Conservation (phyloP, 2,329 filamentous ascomycete genomes). For the Calonectria henricotiae region DNA sequence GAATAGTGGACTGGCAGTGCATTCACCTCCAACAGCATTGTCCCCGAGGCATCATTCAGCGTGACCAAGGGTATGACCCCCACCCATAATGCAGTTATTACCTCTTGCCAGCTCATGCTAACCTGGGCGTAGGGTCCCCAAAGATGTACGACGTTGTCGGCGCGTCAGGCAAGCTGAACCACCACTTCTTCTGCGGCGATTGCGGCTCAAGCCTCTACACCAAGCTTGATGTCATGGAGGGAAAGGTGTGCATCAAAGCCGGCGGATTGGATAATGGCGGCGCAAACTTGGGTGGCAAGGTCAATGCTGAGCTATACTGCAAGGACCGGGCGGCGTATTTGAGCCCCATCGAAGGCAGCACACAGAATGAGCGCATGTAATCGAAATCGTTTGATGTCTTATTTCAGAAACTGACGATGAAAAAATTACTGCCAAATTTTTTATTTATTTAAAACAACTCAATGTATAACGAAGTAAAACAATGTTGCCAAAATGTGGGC, state of each 20-base stretch:
- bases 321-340: constrained; percentile 67
- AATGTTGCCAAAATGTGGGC: too few relatives aligned
- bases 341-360: constrained; percentile 61
- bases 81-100: not conserved
- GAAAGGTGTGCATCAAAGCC: constrained; percentile 67
- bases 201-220: constrained; percentile 70
- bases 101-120: not conserved
- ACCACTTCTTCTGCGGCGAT: constrained; percentile 70
- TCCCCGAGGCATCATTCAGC: constrained; percentile 64
- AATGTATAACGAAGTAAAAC: too few relatives aligned
- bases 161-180: constrained; percentile 69
- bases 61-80: constrained; percentile 64
- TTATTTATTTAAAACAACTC: too few relatives aligned
- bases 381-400: too few relatives aligned
- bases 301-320: constrained; percentile 69
- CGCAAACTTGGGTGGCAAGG: constrained; percentile 60
- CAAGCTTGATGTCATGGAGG: constrained; percentile 69
- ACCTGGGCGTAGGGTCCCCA: constrained; percentile 59
- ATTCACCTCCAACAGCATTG: constrained; percentile 70
- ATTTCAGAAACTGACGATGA: too few relatives aligned
- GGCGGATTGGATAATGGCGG: constrained; percentile 67
- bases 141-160: constrained; percentile 66
- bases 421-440: too few relatives aligned
- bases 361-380: constrained; percentile 59
- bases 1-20: constrained; percentile 67